Evolutionary conservation across 805 yeast genomes (phyloP).

Genomic region (Myxozyma kluyveri): DNA sequence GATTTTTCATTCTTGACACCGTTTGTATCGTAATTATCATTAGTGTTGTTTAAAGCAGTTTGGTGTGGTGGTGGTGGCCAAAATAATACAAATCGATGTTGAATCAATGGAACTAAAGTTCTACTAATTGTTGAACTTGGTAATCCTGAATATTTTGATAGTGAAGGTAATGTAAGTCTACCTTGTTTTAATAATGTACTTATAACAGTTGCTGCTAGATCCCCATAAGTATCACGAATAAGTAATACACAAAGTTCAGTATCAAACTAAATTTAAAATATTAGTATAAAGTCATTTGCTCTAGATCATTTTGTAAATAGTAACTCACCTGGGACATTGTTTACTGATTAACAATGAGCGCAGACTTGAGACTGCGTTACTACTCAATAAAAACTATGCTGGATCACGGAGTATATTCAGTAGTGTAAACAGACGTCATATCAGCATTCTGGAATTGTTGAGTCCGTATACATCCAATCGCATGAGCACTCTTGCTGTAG

Average conservation of each 20-base stretch:
- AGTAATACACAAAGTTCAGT: slow-evolving; percentile 28
- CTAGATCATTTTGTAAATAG: no score
- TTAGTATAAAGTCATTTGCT: no score
- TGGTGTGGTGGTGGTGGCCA: slow-evolving; percentile 42
- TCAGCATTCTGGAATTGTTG: no score
- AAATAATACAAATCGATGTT: slow-evolving; percentile 69
- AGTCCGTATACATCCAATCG: no score
- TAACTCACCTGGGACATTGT: slow-evolving; percentile 19
- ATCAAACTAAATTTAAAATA: slow-evolving; percentile 20
- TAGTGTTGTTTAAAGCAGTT: not conserved
- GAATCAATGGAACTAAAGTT: slow-evolving; percentile 71
- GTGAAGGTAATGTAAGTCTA: slow-evolving; percentile 56
- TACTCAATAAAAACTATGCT: no score
- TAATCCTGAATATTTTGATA: slow-evolving; percentile 49
- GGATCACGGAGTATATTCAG: no score
- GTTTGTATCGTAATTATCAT: not conserved
- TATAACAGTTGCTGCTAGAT: slow-evolving; percentile 62
- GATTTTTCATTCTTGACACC: slow-evolving; percentile 13
- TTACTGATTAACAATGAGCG: no score
- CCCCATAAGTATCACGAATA: slow-evolving; percentile 53
- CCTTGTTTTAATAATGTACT: slow-evolving; percentile 66
- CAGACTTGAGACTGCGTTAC: no score
- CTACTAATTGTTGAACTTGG: slow-evolving; percentile 55
- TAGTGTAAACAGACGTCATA: no score
- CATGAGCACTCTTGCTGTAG: no score